phyloP scores from a whole-genome alignment of 805 yeast species.

The Nakazawaea ernobii region DNA sequence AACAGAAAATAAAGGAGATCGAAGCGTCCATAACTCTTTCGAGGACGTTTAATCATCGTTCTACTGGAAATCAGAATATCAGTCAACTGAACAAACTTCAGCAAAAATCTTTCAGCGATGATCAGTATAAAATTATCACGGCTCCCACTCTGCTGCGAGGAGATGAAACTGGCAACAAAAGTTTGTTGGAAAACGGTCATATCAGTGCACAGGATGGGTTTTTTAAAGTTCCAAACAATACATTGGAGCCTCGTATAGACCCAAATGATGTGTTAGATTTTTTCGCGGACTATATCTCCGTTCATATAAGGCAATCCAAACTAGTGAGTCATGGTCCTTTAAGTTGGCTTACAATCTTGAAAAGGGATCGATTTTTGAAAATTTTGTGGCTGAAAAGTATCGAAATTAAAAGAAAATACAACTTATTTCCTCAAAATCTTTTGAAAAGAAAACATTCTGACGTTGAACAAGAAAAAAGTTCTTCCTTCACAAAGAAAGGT shows the following conservation, averaged over 20 bases:
- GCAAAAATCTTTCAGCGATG: no score
- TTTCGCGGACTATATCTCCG: constrained; percentile 36
- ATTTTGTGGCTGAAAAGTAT: constrained; percentile 28
- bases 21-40: constrained; percentile 38
- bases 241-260: constrained; percentile 14
- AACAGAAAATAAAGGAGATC: constrained; percentile 37
- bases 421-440: constrained; percentile 6
- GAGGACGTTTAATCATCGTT: constrained; percentile 15
- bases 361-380: constrained; percentile 37
- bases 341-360: constrained; percentile 40
- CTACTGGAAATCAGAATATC: not conserved
- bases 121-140: no score
- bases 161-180: not conserved
- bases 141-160: no score
- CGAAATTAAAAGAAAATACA: constrained; percentile 15
- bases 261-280: constrained; percentile 34
- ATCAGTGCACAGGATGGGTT: not conserved
- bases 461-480: constrained; percentile 9
- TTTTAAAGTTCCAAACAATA: not conserved
- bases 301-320: constrained; percentile 33
- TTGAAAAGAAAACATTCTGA: constrained; percentile 17
- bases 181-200: not conserved
- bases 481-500: not conserved
- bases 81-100: no score
- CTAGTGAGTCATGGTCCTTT: constrained; percentile 47